Evolutionary conservation across 2,329 filamentous ascomycete species (phyloP).

Genomic region (Rasamsonia emersonii): DNA sequence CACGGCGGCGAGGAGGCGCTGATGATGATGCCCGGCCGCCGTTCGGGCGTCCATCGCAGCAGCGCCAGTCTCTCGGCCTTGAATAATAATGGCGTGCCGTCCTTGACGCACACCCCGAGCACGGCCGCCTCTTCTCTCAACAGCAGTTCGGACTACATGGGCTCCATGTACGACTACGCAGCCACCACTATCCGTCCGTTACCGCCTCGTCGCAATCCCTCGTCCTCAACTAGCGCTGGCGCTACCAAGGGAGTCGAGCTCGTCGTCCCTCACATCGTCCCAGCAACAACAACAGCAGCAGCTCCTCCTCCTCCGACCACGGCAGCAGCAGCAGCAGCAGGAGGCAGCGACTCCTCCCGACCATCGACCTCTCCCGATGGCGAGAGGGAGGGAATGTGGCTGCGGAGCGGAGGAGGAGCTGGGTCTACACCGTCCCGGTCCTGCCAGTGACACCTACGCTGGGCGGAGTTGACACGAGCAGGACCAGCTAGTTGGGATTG

Average conservation of each 20-base stretch:
- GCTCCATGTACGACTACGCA: constrained; percentile 17
- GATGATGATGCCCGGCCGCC: constrained; percentile 12
- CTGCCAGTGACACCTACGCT: no score
- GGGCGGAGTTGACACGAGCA: no score
- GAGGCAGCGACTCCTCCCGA: no score
- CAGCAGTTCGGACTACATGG: constrained; percentile 27
- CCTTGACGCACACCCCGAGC: constrained; percentile 27
- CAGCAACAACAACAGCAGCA: no score
- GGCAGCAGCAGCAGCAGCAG: no score
- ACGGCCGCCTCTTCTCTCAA: constrained; percentile 30
- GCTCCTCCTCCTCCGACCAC: constrained; percentile 2
- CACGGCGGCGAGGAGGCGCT: constrained; percentile 21
- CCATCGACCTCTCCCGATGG: background rate
- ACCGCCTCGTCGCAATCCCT: constrained; percentile 32
- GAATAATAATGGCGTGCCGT: constrained; percentile 18
- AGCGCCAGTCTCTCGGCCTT: constrained; percentile 26
- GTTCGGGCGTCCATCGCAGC: constrained; percentile 18
- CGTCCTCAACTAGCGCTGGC: constrained; percentile 23
- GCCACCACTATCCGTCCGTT: constrained; percentile 24
- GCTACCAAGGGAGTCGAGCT: constrained; percentile 29
- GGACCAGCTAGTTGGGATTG: no score
- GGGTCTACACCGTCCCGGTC: no score
- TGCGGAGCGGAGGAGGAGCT: background rate
- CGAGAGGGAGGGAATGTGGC: constrained; percentile 2
- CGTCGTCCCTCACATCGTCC: constrained; percentile 32